A percentile compares a stretch with the other conserved stretches of the same genome.
These are phyloP conservation scores for Westerdykella ornata DNA, from an alignment of 2,329 filamentous ascomycete genomes.

Conservation along the genomic window DNA sequence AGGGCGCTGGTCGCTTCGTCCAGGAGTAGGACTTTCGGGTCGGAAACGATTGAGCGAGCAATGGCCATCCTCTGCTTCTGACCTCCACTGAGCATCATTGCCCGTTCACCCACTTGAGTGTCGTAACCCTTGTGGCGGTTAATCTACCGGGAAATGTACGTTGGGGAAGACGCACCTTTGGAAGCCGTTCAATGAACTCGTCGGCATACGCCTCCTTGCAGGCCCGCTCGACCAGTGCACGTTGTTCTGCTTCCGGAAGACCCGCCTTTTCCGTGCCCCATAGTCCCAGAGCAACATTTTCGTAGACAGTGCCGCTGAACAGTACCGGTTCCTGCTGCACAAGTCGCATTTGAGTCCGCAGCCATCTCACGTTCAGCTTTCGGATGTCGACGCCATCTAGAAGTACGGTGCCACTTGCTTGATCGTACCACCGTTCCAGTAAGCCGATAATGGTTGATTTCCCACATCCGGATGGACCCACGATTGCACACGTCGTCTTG, in stretches of 20 bases:
- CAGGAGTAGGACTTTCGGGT: conserved; percentile 81
- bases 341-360: conserved; percentile 82
- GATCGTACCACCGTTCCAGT: conserved; percentile 56
- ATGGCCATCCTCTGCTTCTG: conserved; percentile 96
- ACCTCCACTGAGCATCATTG: conserved; percentile 83
- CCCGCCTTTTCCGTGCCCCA: conserved; percentile 57
- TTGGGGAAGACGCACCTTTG: conserved; percentile 29
- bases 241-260: conserved; percentile 50
- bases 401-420: conserved; percentile 17
- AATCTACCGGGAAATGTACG: conserved; percentile 5
- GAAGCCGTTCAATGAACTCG: conserved; percentile 70
- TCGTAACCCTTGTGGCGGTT: conserved; percentile 69
- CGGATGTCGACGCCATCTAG: conserved; percentile 55
- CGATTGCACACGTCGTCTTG: conserved; percentile 84
- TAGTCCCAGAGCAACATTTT: conserved; percentile 80
- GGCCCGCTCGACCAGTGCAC: conserved; percentile 67
- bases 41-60: conserved; percentile 77
- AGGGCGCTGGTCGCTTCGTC: conserved; percentile 91
- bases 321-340: conserved; percentile 89
- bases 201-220: conserved; percentile 91
- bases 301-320: conserved; percentile 79
- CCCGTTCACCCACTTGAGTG: conserved; percentile 86
- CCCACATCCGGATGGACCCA: conserved; percentile 87
- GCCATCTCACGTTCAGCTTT: conserved; percentile 77
- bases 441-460: conserved; percentile 92